Base-by-base conservation (phyloP, 2,329 filamentous ascomycete species). In the Oidium heveae region DNA sequence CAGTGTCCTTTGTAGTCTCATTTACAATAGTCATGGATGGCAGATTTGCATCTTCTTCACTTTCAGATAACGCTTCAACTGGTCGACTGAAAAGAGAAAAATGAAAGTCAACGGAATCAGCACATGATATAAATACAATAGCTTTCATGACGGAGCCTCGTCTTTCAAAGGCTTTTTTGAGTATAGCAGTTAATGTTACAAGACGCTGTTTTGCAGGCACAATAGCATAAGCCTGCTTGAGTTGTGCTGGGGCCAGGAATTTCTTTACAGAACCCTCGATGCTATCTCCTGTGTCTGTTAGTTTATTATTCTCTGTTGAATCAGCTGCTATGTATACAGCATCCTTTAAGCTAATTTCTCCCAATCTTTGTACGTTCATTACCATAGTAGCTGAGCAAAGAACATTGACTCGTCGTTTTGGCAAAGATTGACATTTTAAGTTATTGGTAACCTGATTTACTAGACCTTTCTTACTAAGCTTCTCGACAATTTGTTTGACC, bases 371-470 rank as follows among this genome's bases (percentile, higher is more conserved):
- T 1, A 96, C 91, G 61, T 89, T 91, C 79, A 94, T 88, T 70
- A 95, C 95, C 80, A 98, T 84, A 0, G 91, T 98, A 2, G 91
- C 91, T 4, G 91, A 98, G 67, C 91, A 98, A 2, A 98, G 75
- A 4, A 98, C 75, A 0, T 91, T 96, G 1, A 86, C 82, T 55
- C 88, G 77, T 59, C 87, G 76, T 54, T 78, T 78, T 0, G 86
- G 82, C 8, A 94, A 72, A 4, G 82, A 71, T 24, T 57, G 76
- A 39, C 82, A 72, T 1, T 70, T 67, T 4, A 74, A 69, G 5
- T 74, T 72, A 53, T 79, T 77, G 39, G 75, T 74, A 33, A 76
- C 77, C 55, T 74, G 76, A 55, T 75, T 74, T 39, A 74, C 71
- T 20, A 82, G 66, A 33, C 72, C 68, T 55, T 82, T 74, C 47